Conservation (phyloP, 768 basidiomycete genomes). For the Agaricus blazei region DNA sequence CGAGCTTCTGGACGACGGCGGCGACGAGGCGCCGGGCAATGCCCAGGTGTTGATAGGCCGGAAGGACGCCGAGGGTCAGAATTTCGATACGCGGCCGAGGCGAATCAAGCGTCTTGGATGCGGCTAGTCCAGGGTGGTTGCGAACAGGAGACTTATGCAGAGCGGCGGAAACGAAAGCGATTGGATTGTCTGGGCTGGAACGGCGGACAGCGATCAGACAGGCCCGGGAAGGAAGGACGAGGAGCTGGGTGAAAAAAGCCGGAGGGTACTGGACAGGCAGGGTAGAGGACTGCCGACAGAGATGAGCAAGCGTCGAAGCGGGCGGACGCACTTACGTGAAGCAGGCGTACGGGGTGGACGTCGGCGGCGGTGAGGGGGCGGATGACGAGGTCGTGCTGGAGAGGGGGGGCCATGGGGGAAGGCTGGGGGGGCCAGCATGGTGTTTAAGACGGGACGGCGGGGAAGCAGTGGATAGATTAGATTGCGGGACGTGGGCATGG, state of each 20-base stretch:
- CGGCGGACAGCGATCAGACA: conserved; percentile 36
- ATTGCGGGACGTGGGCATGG: no score
- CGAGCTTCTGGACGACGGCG: conserved; percentile 23
- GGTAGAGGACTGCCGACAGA: conserved; percentile 22
- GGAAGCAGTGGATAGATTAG: neutral
- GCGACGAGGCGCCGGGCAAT: conserved; percentile 37
- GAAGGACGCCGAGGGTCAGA: conserved; percentile 48
- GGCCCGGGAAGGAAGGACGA: conserved; percentile 31
- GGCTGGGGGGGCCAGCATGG: neutral
- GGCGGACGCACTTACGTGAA: no score
- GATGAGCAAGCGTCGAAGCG: neutral
- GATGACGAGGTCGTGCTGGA: conserved; percentile 22
- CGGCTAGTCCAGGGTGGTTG: conserved; percentile 7
- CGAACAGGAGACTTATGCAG: conserved; percentile 13
- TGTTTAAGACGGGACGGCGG: neutral
- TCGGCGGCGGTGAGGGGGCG: conserved; percentile 30
- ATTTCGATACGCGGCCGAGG: conserved; percentile 36
- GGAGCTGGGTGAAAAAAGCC: conserved; percentile 43
- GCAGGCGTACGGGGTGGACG: conserved; percentile 13
- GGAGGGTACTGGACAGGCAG: conserved; percentile 36
- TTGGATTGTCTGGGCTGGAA: conserved; percentile 21
- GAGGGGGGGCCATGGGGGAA: conserved; percentile 9
- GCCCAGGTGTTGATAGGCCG: conserved; percentile 36
- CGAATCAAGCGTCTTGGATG: conserved; percentile 13
- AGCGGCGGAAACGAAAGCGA: conserved; percentile 43